A percentile compares a stretch with the other conserved stretches of the same genome.
phyloP scores from a whole-genome alignment of 2,329 filamentous ascomycete genomes.

The Lasiodiplodia hormozganensis region DNA sequence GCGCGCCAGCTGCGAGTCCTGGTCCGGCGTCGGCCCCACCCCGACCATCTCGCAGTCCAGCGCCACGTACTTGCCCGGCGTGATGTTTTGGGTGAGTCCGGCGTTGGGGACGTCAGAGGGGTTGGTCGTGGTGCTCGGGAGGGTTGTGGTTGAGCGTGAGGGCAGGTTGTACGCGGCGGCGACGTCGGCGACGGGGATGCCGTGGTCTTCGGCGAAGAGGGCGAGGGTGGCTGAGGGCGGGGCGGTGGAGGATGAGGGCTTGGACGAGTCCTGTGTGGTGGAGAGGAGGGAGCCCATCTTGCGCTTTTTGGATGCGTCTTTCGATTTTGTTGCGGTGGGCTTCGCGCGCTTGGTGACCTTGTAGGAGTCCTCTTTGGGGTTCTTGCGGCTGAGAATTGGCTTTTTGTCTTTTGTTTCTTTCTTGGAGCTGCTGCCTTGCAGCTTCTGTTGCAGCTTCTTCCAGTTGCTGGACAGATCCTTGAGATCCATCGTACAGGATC shows the following conservation, averaged over 20 bases:
- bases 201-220: slow-evolving; percentile 67
- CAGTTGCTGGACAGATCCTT: slow-evolving; percentile 66
- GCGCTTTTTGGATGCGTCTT: slow-evolving; percentile 40
- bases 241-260: slow-evolving; percentile 48
- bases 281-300: slow-evolving; percentile 61
- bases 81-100: slow-evolving; percentile 59
- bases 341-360: slow-evolving; percentile 45
- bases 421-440: slow-evolving; percentile 40
- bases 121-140: slow-evolving; percentile 50
- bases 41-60: slow-evolving; percentile 99
- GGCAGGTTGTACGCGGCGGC: slow-evolving; percentile 62
- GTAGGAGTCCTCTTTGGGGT: slow-evolving; percentile 22
- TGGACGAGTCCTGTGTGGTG: slow-evolving; percentile 43
- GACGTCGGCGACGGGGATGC: slow-evolving; percentile 66
- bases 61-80: slow-evolving; percentile 87
- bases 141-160: slow-evolving; percentile 56
- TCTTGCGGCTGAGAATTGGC: slow-evolving; percentile 44
- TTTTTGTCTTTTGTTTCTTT: slow-evolving; percentile 39
- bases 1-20: slow-evolving; percentile 79
- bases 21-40: slow-evolving; percentile 68
- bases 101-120: slow-evolving; percentile 50
- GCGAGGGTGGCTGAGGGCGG: slow-evolving; percentile 62
- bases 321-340: slow-evolving; percentile 30
- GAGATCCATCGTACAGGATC: slow-evolving; percentile 46
- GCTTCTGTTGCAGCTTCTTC: slow-evolving; percentile 75